These are phyloP conservation scores for Beauveria caledonica DNA, from an alignment of 2,329 filamentous ascomycete species.

Conservation along the genomic window DNA sequence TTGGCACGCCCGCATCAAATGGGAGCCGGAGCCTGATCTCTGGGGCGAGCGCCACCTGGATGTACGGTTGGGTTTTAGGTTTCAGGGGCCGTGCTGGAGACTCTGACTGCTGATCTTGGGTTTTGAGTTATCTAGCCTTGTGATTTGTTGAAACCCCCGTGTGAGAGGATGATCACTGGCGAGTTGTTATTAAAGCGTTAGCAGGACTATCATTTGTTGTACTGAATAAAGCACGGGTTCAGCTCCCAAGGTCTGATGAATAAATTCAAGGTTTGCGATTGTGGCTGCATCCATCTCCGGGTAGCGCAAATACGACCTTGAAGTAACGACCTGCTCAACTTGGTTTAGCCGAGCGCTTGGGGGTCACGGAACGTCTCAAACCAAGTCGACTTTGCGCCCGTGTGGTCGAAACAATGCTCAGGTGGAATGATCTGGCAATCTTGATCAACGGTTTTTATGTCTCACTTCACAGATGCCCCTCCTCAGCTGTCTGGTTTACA, in stretches of 20 bases:
- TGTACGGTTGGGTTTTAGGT: background rate
- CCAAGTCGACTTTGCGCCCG: background rate
- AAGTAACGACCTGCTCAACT: background rate
- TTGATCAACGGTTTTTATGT: too few species aligned
- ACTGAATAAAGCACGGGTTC: too few species aligned
- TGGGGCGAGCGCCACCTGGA: background rate
- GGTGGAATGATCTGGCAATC: too few species aligned
- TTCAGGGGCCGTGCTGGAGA: background rate
- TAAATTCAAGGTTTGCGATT: background rate
- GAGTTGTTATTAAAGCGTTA: too few species aligned
- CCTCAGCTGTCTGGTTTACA: background rate
- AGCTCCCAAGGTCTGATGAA: background rate
- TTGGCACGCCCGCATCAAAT: background rate
- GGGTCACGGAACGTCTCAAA: background rate
- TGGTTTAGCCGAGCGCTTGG: background rate
- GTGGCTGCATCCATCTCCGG: background rate
- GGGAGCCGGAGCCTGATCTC: background rate
- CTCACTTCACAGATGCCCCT: too few species aligned
- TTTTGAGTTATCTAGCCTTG: background rate
- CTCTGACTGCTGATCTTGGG: background rate
- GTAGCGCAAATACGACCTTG: background rate
- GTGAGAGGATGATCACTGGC: background rate
- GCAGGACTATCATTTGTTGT: too few species aligned
- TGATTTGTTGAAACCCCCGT: background rate
- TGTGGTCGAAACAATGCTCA: background rate